A percentile compares a stretch with the other conserved stretches of the same genome.
Conservation (phyloP, 345 rosid genomes). For the Cochlearia excelsa region DNA sequence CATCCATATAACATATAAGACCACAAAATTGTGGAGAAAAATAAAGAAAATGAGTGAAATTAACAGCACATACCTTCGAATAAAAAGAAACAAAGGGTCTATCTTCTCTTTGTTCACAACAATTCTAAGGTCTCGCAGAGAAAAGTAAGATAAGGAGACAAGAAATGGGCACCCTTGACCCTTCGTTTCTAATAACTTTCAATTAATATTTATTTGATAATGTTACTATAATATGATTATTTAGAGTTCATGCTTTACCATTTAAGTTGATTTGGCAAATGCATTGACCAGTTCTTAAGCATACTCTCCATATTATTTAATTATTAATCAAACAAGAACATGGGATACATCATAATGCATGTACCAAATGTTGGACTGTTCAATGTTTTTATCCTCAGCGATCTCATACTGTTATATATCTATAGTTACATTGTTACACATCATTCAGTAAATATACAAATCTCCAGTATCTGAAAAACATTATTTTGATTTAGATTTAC, state of each 20-base stretch:
- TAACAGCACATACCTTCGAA: slow-evolving; percentile 30
- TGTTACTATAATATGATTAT: slow-evolving; percentile 10
- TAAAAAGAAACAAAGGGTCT: background rate
- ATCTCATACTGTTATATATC: too few relatives aligned
- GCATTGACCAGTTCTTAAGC: slow-evolving; percentile 19
- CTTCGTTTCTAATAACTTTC: slow-evolving; percentile 15
- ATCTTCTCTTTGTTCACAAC: slow-evolving; percentile 8
- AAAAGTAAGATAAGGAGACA: slow-evolving; percentile 18
- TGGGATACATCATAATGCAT: background rate
- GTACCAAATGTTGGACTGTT: slow-evolving; percentile 11
- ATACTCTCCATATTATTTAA: slow-evolving; percentile 2
- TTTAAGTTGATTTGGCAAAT: slow-evolving; percentile 10
- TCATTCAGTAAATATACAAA: background rate
- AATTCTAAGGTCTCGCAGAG: slow-evolving; percentile 22
- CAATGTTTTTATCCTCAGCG: background rate
- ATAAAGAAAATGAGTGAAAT: background rate
- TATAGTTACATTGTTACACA: background rate
- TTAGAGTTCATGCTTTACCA: slow-evolving; percentile 24
- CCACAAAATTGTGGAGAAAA: slow-evolving; percentile 3
- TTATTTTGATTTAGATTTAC: slow-evolving; percentile 3
- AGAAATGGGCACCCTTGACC: slow-evolving; percentile 20
- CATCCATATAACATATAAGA: background rate
- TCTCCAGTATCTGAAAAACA: too few relatives aligned
- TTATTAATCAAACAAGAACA: slow-evolving; percentile 1
- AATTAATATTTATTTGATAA: slow-evolving; percentile 11